Conservation (phyloP, 2,329 filamentous ascomycete species). For the Penicillium sp. region DNA sequence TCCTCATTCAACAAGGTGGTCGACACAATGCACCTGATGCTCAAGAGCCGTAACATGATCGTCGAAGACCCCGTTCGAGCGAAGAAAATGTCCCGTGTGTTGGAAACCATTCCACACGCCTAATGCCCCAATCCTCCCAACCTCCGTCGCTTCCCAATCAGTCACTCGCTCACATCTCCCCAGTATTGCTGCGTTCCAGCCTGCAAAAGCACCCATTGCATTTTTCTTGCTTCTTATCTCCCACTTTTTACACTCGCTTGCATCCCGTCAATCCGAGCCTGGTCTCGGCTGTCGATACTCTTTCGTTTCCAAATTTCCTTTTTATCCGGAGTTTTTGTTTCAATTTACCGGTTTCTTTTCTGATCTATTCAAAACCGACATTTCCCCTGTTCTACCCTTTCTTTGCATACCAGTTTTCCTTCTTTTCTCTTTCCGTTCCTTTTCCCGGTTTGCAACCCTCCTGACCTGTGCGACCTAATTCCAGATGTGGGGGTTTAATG, state of each 20-base stretch:
- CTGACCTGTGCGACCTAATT: background rate
- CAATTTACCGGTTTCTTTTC: background rate
- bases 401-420: background rate
- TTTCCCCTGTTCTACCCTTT: background rate
- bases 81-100: slow-evolving; percentile 62
- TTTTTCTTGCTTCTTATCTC: background rate
- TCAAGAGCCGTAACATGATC: slow-evolving; percentile 64
- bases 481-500: slow-evolving; percentile 12
- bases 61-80: slow-evolving; percentile 65
- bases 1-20: slow-evolving; percentile 84
- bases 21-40: slow-evolving; percentile 69
- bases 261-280: background rate
- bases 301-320: background rate
- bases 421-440: background rate
- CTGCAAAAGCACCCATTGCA: slow-evolving; percentile 16
- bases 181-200: slow-evolving; percentile 20
- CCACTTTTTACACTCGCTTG: slow-evolving; percentile 7
- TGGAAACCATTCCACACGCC: slow-evolving; percentile 28
- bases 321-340: background rate
- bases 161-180: background rate
- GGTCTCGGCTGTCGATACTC: background rate
- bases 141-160: background rate
- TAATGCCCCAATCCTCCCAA: background rate
- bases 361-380: background rate
- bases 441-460: background rate